A percentile compares a stretch with the other conserved stretches of the same genome.
phyloP scores from a whole-genome alignment of 768 basidiomycete species.

The Glaciozyma antarctica region DNA sequence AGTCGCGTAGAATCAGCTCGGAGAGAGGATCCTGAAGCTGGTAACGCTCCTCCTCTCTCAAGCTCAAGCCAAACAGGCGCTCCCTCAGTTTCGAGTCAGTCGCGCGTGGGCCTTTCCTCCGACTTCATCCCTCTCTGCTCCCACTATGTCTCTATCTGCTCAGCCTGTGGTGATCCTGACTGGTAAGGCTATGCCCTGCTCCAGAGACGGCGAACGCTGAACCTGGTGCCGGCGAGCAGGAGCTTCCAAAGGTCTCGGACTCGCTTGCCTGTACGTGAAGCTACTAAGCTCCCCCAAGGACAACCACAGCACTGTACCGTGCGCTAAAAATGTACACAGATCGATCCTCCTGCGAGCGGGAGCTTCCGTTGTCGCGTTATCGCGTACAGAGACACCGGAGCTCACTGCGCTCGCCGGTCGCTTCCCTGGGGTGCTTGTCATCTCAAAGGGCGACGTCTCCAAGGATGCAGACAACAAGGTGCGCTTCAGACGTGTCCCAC shows the following conservation, averaged over 20 bases:
- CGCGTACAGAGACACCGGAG: conserved; percentile 60
- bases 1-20: too few relatives aligned
- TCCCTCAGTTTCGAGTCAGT: too few relatives aligned
- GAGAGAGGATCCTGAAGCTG: too few relatives aligned
- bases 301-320: not conserved
- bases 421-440: conserved; percentile 45
- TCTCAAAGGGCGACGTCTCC: conserved; percentile 61
- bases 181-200: not conserved
- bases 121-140: not conserved
- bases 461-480: conserved; percentile 35
- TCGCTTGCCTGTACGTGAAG: conserved; percentile 61
- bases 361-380: conserved; percentile 64
- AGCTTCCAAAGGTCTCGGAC: conserved; percentile 71
- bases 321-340: not conserved
- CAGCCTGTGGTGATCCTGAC: conserved; percentile 19
- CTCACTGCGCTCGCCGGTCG: conserved; percentile 47
- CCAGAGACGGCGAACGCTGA: not conserved
- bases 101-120: not conserved
- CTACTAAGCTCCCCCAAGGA: too few relatives aligned
- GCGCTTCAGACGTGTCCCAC: conserved; percentile 37
- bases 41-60: too few relatives aligned
- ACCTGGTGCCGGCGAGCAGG: conserved; percentile 48
- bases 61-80: too few relatives aligned
- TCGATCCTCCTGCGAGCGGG: conserved; percentile 41
- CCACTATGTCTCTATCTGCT: not conserved